Evolutionary conservation across 345 rosid genomes (phyloP), one percentile per base, ranked within the genome.

Genomic region (Lenwebbia sp.): DNA sequence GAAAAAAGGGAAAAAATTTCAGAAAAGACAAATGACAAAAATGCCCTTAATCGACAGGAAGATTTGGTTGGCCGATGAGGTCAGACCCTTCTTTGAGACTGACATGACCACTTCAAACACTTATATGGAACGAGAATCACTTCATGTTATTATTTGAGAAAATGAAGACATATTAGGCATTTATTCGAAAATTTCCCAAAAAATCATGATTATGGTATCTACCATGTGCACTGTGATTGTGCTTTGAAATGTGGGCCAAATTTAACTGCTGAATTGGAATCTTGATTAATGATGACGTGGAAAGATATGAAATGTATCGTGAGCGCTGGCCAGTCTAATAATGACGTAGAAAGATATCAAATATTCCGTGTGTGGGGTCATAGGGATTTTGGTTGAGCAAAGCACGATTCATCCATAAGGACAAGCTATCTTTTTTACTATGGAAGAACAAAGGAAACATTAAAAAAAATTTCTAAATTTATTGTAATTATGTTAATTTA

Each of bases 351-450:
- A 30, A 62, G 22, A 30, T 62, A 30, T 62, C 22, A 30, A 62
- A 30, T 14, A 7, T 30, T 28, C 7, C 19, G 21, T 28, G 37
- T 17, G 3, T 60, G 70, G 70, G 37, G 21, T 14, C 1, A 2
- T 30, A 6, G 40, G 21, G 23, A 62, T 60, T 30, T 62, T 62
- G 2, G 1, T 30, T 1, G 0, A 0, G 17, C 10, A 30, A 60
- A 60, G 40, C 40, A 62, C 40, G 30, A 28, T 62, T 62, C 15
- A 14, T 62, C 40, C 40, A 14, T 62, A 9, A 30, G 11, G 41
- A 30, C 22, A 15, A 62, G 75, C 40, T 62, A 2, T 62, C 11
- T 1, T 65, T 62, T 15, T 15, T 1, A 62, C 11, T 17, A 15
- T 15, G 76, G 11, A 65, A 30, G 37, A 15, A 62, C 12, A 15